Base-by-base conservation (phyloP, 83 land plant species). In the Larix sibirica region DNA sequence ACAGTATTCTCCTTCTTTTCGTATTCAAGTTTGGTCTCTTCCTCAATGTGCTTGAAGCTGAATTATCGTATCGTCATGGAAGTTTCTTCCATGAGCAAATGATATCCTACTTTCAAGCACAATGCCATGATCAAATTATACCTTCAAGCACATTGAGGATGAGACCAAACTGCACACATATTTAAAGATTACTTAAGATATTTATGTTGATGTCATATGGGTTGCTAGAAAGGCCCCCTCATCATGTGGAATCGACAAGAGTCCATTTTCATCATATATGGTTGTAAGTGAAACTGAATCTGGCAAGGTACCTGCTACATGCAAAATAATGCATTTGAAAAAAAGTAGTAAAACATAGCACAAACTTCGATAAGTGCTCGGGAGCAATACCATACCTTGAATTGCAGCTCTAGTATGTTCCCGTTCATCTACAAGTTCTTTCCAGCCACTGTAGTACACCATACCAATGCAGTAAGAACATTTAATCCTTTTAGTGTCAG, bases 231-330 rank as follows among this genome's bases (percentile, higher is more conserved):
- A 88, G 31, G 90, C 88, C 18, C 83, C 87, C 47, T 91, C 92
- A 77, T 94, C 96, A 13, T 91, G 40, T 63, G 96, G 94, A 79
- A 94, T 92, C 62, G 90, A 94, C 2, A 94, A 94, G 23, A 94
- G 87, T 21, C 94, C 96, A 88, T 89, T 90, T 73, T 93, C 90
- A 38, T 83, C 67, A 33, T 81, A 86, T 7, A 54, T 68, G 63
- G 61, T 83, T 56, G 89, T 85, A 60, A 86, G 89, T 59, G 90
- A 88, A 17, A 84, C 84, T 14, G 92, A 93, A 13, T 88, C 91
- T 8, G 90, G 84, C 4, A 88, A 82, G 42, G 74, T 78, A 78
- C 84, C 88, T 81, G 78, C 82, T 54, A 66, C 13, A 58, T 64
- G 42, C 13, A 31, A 81, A n/a, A 28, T 60, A 2, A 69, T 28